Conservation (phyloP, 345 rosid genomes). For the Raphanus raphanistrum region DNA sequence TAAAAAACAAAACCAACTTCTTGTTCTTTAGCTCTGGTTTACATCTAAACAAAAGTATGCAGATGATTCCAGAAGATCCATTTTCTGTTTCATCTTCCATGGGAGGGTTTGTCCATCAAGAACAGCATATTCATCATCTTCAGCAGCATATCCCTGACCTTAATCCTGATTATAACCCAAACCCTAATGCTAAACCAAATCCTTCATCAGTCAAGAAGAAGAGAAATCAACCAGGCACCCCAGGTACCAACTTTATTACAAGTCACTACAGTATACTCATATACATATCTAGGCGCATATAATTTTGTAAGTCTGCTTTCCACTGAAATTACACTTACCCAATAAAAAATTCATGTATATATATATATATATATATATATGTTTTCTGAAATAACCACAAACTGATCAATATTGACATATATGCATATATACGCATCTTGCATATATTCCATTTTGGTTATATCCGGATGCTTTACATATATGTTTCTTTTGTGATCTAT, state of each 20-base stretch:
- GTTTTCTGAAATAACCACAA: background rate
- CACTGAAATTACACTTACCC: background rate
- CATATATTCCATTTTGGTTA: background rate
- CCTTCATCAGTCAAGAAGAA: constrained; percentile 59
- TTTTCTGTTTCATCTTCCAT: constrained; percentile 55
- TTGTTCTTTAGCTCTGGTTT: constrained; percentile 36
- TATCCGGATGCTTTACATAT: background rate
- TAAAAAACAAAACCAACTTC: constrained; percentile 31
- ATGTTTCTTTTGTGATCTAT: background rate
- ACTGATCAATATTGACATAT: background rate
- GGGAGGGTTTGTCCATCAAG: constrained; percentile 56
- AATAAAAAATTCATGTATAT: background rate
- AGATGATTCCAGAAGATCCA: constrained; percentile 73
- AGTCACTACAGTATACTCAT: background rate
- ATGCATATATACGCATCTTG: too few relatives aligned
- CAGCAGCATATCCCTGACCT: constrained; percentile 35
- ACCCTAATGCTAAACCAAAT: constrained; percentile 41
- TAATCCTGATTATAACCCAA: constrained; percentile 58
- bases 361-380: background rate
- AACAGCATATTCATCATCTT: constrained; percentile 37
- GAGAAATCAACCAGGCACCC: constrained; percentile 91
- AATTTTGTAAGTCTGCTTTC: background rate
- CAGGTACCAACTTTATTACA: constrained; percentile 46
- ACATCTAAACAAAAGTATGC: constrained; percentile 32
- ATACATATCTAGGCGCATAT: background rate